Base-by-base conservation (phyloP, 768 basidiomycete species). In the Suillus fuscotomentosus region DNA sequence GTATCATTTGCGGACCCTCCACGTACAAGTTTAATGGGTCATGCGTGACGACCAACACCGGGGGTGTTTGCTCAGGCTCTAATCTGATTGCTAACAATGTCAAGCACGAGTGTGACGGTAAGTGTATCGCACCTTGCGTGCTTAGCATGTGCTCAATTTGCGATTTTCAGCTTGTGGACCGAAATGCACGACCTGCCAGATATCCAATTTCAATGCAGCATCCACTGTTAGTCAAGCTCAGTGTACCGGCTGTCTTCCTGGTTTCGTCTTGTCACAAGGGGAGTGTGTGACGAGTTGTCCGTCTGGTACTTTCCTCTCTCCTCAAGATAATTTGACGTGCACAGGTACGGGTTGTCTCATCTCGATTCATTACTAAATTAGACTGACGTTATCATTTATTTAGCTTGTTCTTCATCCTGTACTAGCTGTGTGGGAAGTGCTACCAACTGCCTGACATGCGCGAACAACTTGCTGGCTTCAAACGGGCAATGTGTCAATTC, bases 21-120 rank as follows among this genome's bases (percentile, higher is more conserved):
- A 82, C 80, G 56, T 92, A 84, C 68, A 72, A 83, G 22, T 81
- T 91, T 63, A 87, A 89, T 59, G 90, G 92, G 0, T 80, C 73
- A 53, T 95, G 95, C 72, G 91, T 94, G 20, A 75, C 81, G 55
- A 80, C 88, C 39, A 84, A 88, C 70, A 76, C 76, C 17, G 81
- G 84, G 65, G 95, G 95, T 3, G 85, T 92, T 10, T 97, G 95
- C 76, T 78, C 84, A 53, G 87, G 87, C 8, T 83, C 90, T 11
- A 84, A 80, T 54, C 78, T 91, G 66, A 84, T 95, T 42, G 92
- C 87, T 24, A 90, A 97, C 68, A 93, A 92, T 69, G 82, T 84
- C 72, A 95, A 94, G 77, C 78, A 83, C n/a, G 86, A 88, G 69
- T 96, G 94, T 71, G 92, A 95, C 70, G 84, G 93, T 94, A 70